phyloP scores from a whole-genome alignment of 176 grass and related monocot genomes.

The Oryza glaberrima region DNA sequence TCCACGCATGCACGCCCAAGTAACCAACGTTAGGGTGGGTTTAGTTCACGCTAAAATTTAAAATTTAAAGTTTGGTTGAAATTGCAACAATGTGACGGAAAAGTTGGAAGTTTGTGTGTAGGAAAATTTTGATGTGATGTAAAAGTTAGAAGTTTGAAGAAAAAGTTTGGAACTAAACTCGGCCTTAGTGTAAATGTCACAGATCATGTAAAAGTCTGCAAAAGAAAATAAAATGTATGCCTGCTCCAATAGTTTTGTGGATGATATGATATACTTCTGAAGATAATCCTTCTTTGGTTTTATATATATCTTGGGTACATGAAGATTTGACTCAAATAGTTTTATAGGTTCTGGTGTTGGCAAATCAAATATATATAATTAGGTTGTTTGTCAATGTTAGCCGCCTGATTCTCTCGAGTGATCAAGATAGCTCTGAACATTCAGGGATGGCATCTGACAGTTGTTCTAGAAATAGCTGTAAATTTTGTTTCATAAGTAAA shows the following conservation, averaged over 20 bases:
- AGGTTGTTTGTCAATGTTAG: neutral
- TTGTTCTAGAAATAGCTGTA: too few species aligned
- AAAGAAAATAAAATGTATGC: neutral
- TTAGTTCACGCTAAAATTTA: too few species aligned
- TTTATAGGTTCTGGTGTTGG: neutral
- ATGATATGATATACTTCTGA: neutral
- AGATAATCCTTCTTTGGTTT: neutral
- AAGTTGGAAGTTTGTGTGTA: too few species aligned
- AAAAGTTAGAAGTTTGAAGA: too few species aligned
- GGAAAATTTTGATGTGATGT: too few species aligned
- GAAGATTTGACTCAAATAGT: neutral
- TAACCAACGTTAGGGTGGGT: neutral
- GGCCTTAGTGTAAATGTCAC: neutral
- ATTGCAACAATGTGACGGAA: too few species aligned
- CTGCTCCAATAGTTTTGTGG: neutral
- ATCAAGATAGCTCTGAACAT: neutral
- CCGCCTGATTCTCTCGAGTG: too few species aligned
- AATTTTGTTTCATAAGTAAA: neutral
- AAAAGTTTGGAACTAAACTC: too few species aligned
- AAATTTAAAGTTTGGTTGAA: too few species aligned
- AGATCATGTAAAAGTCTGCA: neutral
- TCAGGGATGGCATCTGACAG: neutral
- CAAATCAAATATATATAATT: neutral
- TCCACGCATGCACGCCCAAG: constrained; percentile 21
- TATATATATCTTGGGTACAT: neutral